Evolutionary conservation across 2,329 filamentous ascomycete species (phyloP).

Genomic region (Atkinsonella hypoxylon): DNA sequence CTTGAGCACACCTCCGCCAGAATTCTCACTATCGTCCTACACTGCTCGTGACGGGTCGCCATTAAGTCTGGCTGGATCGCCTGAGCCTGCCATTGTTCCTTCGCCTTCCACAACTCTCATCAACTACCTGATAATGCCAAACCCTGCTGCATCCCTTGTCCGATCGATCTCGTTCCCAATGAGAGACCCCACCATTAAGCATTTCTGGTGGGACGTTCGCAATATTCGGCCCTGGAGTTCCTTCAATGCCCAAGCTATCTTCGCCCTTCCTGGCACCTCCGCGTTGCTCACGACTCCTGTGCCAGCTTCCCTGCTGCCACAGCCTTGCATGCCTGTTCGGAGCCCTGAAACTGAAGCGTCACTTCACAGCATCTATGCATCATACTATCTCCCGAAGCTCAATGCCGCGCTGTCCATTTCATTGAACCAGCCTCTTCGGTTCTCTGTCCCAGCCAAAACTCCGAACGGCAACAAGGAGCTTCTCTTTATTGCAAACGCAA

Average conservation of each 20-base stretch:
- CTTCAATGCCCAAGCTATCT: constrained; percentile 64
- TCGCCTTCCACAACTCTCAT: constrained; percentile 54
- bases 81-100: constrained; percentile 27
- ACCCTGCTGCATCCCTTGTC: constrained; percentile 73
- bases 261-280: constrained; percentile 59
- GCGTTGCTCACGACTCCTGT: constrained; percentile 61
- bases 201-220: constrained; percentile 95
- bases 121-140: constrained; percentile 65
- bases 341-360: constrained; percentile 68
- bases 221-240: constrained; percentile 73
- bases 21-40: constrained; percentile 36
- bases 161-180: constrained; percentile 61
- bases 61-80: constrained; percentile 26
- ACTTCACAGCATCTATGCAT: constrained; percentile 62
- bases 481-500: constrained; percentile 53
- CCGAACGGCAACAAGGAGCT: constrained; percentile 33
- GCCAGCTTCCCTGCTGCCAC: constrained; percentile 47
- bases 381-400: constrained; percentile 74
- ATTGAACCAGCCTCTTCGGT: constrained; percentile 50
- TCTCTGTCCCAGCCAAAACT: constrained; percentile 29
- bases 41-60: constrained; percentile 34
- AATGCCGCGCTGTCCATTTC: constrained; percentile 74
- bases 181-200: constrained; percentile 56
- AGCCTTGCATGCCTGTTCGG: constrained; percentile 43
- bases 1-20: constrained; percentile 11